Base-by-base conservation (phyloP, 139 green algal genomes). In the Tetradesmus obliquus region DNA sequence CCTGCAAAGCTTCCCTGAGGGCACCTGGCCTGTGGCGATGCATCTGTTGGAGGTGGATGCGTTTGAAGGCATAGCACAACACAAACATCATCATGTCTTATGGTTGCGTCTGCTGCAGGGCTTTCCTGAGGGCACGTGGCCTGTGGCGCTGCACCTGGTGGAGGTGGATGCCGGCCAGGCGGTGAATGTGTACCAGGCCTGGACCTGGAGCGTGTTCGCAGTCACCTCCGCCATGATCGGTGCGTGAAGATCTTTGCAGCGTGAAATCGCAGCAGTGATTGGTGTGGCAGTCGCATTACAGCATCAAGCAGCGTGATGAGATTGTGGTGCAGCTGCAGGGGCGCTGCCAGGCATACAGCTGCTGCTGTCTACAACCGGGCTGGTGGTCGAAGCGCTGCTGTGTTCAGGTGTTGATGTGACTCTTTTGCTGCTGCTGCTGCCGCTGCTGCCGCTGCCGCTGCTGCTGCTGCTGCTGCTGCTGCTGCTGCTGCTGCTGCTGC, bases 221-320 rank as follows among this genome's bases (percentile, higher is more conserved):
- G 87, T 91, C 53, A 91, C 87, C 1, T 74, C 51, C 3, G 87
- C 87, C 51, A 91, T 91, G 87, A 91, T 91, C 4, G 87, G 80
- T 76, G 17, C 17, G 32, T 45, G 66, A 76, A 13, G 57, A 7
- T 9, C 57, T 66, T 45, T 45, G 32, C 32, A 45, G 0, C 32
- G 32, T 45, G 32, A 45, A 45, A 45, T 45, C 32, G 32, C 32
- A 45, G 32, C 32, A 45, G 32, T 45, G 32, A 45, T 1, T 45
- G 32, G 32, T 45, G 32, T 45, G 32, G 32, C 32, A 45, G 32
- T 45, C 32, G 32, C 32, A 45, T 45, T 45, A 45, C 57, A 66
- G 57, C 57, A 66, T 9, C 8, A 9, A 66, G 57, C 57, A 66
- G 57, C 57, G 8, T 66, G 57, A 45, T 45, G 32, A 45, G 32